A percentile compares a stretch with the other conserved stretches of the same genome.
Evolutionary conservation across 495 filamentous ascomycete genomes (phyloP).

Genomic region (Hypoxylon trugodes): DNA sequence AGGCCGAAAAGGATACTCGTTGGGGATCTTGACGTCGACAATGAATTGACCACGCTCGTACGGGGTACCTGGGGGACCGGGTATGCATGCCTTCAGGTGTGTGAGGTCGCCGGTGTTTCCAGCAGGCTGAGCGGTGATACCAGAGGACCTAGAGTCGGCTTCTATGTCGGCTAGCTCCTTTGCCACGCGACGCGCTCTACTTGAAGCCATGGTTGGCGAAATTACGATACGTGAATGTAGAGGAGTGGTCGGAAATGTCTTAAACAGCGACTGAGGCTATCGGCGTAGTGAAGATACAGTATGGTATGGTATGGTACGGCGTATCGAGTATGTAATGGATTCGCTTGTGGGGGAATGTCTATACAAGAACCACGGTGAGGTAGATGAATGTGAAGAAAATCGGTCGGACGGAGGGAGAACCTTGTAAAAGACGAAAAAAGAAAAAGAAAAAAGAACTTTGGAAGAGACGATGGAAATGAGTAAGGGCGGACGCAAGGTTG

Average conservation of each 20-base stretch:
- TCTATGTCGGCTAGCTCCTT: slow-evolving; percentile 93
- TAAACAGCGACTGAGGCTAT: too few relatives aligned
- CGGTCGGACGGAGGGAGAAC: too few relatives aligned
- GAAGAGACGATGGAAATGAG: too few relatives aligned
- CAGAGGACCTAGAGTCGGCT: slow-evolving; percentile 71
- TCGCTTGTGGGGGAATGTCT: too few relatives aligned
- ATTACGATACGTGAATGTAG: too few relatives aligned
- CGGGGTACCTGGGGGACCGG: slow-evolving; percentile 89
- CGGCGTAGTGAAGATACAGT: neutral
- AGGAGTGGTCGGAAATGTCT: too few relatives aligned
- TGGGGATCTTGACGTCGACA: slow-evolving; percentile 87
- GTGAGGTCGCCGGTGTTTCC: slow-evolving; percentile 76
- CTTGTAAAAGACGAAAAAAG: too few relatives aligned
- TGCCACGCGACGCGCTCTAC: slow-evolving; percentile 80
- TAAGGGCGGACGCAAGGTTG: too few relatives aligned
- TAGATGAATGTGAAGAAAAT: too few relatives aligned
- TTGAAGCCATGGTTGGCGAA: slow-evolving; percentile 70
- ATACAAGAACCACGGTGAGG: too few relatives aligned
- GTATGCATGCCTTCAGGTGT: slow-evolving; percentile 83
- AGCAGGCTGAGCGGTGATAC: slow-evolving; percentile 73
- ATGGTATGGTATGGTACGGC: neutral
- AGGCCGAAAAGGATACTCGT: slow-evolving; percentile 92
- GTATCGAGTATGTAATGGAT: too few relatives aligned
- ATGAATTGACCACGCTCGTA: slow-evolving; percentile 88
- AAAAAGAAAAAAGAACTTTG: too few relatives aligned